Evolutionary conservation across 1,284 basidiomycete species (phyloP), one percentile per base, ranked within the genome.

Genomic region (Apiotrichum porosum): DNA sequence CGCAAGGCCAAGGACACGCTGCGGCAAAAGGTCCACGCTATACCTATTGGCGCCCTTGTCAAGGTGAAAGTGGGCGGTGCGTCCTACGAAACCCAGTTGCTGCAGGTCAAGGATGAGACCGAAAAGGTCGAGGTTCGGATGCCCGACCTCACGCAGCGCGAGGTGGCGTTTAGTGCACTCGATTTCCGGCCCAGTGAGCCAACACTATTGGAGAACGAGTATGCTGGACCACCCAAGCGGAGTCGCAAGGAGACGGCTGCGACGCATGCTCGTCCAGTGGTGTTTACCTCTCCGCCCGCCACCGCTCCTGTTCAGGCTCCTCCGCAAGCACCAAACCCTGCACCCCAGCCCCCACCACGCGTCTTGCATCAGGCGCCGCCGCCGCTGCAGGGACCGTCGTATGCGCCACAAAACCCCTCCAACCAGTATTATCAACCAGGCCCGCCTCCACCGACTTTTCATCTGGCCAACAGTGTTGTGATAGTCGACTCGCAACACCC

Each of bases 11-110:
- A 24, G 19, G 62, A 83, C 77, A 68, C 81, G 81, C 56, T 69
- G 13, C 61, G 58, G 34, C 79, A 80, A 33, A 78, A 78, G 26
- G 76, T 92, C 9, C 64, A 88, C 33, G 79, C 81, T 0, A 76
- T 94, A 21, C 79, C 82, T 4, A 71, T 76, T 0, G 83, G 85
- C 73, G 75, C 83, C 18, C 79, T 83, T 15, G 83, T 93, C 76
- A 87, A 88, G 71, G 79, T 93, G 56, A 84, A 86, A 42, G 81
- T 83, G 37, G 83, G 79, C 57, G 78, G 85, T 12, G 87, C 86
- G 4, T 82, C 84, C 13, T 89, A 86, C 62, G 86, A 90, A 66
- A 86, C 89, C 3, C 82, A 82, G 9, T 74, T 89, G 33, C 64
- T 87, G 12, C 77, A 81, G 41, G 81, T 87, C 17, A 73, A 85